phyloP scores from a whole-genome alignment of 805 yeast genomes.

The Yamadazyma ubonensis region DNA sequence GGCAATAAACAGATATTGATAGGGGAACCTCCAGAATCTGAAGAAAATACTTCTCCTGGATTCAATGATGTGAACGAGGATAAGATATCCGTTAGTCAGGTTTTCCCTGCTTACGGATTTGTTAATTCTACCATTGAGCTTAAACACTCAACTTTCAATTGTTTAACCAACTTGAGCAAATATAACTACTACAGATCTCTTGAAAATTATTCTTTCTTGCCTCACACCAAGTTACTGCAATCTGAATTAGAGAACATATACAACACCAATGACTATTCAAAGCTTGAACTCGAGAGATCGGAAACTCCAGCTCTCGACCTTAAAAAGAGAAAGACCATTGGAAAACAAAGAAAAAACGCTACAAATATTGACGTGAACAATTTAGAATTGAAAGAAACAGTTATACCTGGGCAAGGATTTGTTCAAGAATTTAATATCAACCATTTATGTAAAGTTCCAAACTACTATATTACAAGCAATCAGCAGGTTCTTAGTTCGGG shows the following conservation, averaged over 20 bases:
- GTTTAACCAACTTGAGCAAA: constrained; percentile 34
- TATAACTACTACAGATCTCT: constrained; percentile 35
- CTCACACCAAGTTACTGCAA: constrained; percentile 27
- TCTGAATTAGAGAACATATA: constrained; percentile 35
- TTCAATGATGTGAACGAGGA: constrained; percentile 19
- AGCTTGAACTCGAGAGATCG: constrained; percentile 14
- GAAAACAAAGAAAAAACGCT: constrained; percentile 30
- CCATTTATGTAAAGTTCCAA: constrained; percentile 43
- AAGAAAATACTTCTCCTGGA: background rate
- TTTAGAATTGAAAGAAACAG: constrained; percentile 38
- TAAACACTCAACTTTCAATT: constrained; percentile 35
- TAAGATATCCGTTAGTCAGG: constrained; percentile 34
- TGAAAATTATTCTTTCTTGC: constrained; percentile 14
- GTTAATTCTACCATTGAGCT: constrained; percentile 28
- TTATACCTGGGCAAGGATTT: constrained; percentile 44
- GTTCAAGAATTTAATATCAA: constrained; percentile 42
- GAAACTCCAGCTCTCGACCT: constrained; percentile 11
- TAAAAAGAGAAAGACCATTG: constrained; percentile 25
- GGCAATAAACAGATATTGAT: constrained; percentile 21
- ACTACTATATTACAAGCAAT: constrained; percentile 36
- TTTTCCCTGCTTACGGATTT: constrained; percentile 41
- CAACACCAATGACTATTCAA: constrained; percentile 30
- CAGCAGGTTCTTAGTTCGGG: constrained; percentile 14
- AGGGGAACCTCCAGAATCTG: background rate
- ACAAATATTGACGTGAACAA: constrained; percentile 38